Percentiles rank a stretch among this genome's conserved stretches.
These are phyloP conservation scores for Porpolomopsis calyptriformis DNA, from an alignment of 768 basidiomycete species.

Conservation along the genomic window DNA sequence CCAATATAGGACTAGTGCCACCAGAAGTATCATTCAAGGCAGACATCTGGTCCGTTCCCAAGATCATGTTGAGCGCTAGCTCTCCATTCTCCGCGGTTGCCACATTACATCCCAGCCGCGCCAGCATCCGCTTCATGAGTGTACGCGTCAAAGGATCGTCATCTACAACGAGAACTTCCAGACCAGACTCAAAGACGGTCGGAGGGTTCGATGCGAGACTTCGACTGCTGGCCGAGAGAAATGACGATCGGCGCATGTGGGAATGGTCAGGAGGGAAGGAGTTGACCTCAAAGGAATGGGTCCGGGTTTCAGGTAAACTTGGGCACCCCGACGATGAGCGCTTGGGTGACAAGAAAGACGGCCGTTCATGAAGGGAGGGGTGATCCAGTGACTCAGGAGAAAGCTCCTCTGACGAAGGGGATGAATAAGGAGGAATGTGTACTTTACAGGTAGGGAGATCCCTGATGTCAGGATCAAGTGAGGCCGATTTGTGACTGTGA, in stretches of 20 bases:
- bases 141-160: slow-evolving; percentile 73
- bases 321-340: slow-evolving; percentile 7
- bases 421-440: slow-evolving; percentile 18
- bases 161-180: slow-evolving; percentile 72
- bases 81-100: slow-evolving; percentile 77
- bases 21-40: slow-evolving; percentile 31
- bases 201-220: slow-evolving; percentile 19
- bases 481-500: slow-evolving; percentile 23
- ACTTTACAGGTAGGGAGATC: slow-evolving; percentile 33
- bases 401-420: neutral
- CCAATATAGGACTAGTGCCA: slow-evolving; percentile 27
- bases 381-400: neutral
- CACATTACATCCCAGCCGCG: slow-evolving; percentile 71
- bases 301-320: too few relatives aligned
- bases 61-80: slow-evolving; percentile 60
- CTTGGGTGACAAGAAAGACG: neutral
- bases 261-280: slow-evolving; percentile 17
- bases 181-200: slow-evolving; percentile 35
- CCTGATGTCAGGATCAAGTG: slow-evolving; percentile 27
- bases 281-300: slow-evolving; percentile 22
- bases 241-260: slow-evolving; percentile 26
- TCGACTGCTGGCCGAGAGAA: slow-evolving; percentile 15
- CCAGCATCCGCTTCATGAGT: slow-evolving; percentile 70
- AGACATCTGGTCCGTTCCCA: slow-evolving; percentile 32
- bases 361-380: neutral